phyloP scores from a whole-genome alignment of 805 yeast genomes.

The Grigorovia transvaalensis region DNA sequence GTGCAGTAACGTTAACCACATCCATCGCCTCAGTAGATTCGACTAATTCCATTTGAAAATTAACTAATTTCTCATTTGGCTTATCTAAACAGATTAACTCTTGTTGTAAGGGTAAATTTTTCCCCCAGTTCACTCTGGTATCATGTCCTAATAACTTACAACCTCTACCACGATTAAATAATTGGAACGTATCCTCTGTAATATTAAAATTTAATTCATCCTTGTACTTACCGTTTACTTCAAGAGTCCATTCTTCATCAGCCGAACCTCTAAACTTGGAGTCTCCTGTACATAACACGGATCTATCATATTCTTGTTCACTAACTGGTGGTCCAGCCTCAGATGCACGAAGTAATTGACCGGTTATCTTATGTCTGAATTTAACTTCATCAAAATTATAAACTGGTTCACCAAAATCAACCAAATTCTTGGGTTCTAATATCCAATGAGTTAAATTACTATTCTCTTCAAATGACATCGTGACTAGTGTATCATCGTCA shows the following conservation, averaged over 20 bases:
- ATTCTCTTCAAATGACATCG: conserved; percentile 51
- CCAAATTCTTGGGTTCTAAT: conserved; percentile 35
- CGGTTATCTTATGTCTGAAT: conserved; percentile 61
- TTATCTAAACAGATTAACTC: conserved; percentile 80
- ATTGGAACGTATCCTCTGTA: conserved; percentile 42
- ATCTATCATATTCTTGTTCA: conserved; percentile 82
- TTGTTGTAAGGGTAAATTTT: conserved; percentile 43
- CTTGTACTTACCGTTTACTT: conserved; percentile 29
- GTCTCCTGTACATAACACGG: conserved; percentile 66
- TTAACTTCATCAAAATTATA: conserved; percentile 49
- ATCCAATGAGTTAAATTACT: conserved; percentile 66
- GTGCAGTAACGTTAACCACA: not conserved
- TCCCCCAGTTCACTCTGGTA: conserved; percentile 32
- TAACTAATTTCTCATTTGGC: conserved; percentile 31
- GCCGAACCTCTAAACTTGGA: conserved; percentile 51
- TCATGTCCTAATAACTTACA: conserved; percentile 72
- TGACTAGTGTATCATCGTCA: conserved; percentile 51
- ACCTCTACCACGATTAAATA: conserved; percentile 53
- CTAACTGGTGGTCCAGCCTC: conserved; percentile 71
- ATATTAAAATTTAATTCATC: conserved; percentile 46
- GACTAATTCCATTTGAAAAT: conserved; percentile 4
- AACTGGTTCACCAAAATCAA: conserved; percentile 27
- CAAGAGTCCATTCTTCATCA: conserved; percentile 60
- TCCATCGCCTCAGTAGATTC: not conserved
- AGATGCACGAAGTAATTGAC: conserved; percentile 60